A percentile compares a stretch with the other conserved stretches of the same genome.
These are phyloP conservation scores for Hordeum pubiflorum DNA, from an alignment of 202 grass and related monocot genomes.

Conservation along the genomic window DNA sequence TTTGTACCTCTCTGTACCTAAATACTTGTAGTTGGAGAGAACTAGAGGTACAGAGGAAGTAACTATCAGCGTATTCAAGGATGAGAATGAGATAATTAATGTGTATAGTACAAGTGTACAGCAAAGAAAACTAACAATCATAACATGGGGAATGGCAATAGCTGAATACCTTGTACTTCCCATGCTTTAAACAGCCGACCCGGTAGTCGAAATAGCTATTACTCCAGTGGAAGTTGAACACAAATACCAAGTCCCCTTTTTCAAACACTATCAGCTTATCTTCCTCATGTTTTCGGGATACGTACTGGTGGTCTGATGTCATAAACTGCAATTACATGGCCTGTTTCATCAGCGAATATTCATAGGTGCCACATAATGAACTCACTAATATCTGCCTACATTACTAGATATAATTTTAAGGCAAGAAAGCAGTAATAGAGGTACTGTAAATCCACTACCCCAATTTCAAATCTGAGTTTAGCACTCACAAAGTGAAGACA, in stretches of 20 bases:
- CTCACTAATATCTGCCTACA: background rate
- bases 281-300: slow-evolving; percentile 87
- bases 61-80: background rate
- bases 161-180: slow-evolving; percentile 71
- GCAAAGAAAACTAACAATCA: background rate
- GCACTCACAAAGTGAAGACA: background rate
- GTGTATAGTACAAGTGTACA: background rate
- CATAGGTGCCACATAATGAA: slow-evolving; percentile 5
- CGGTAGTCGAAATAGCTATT: slow-evolving; percentile 85
- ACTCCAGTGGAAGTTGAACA: slow-evolving; percentile 97
- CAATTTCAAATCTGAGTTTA: background rate
- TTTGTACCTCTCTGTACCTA: too few species aligned
- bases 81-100: background rate
- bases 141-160: slow-evolving; percentile 1
- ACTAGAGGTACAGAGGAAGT: too few species aligned
- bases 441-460: background rate
- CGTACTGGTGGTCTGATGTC: slow-evolving; percentile 89
- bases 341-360: slow-evolving; percentile 27
- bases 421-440: background rate
- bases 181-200: slow-evolving; percentile 70
- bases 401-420: background rate
- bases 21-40: too few species aligned
- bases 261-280: slow-evolving; percentile 90
- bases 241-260: slow-evolving; percentile 80
- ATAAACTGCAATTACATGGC: slow-evolving; percentile 76